phyloP scores from a whole-genome alignment of 2,329 filamentous ascomycete species.

The Ophiocordyceps camponoti-leonardi region DNA sequence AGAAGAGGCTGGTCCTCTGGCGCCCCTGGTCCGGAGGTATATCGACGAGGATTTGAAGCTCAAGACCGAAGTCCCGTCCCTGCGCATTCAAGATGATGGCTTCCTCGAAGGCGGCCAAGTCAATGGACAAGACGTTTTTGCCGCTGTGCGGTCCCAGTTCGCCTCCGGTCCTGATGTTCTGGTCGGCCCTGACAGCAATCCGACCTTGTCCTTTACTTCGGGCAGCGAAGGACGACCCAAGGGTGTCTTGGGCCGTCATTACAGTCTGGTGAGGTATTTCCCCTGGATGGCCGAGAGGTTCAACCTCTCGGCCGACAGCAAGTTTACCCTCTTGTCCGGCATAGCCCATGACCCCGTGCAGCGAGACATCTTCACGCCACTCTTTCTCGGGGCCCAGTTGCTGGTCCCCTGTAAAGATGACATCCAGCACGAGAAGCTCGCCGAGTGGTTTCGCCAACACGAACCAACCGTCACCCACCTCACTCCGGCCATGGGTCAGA shows the following conservation, averaged over 20 bases:
- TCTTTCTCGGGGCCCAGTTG: constrained; percentile 69
- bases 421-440: constrained; percentile 69
- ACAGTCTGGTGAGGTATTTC: constrained; percentile 71
- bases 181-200: constrained; percentile 72
- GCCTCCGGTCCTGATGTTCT: constrained; percentile 48
- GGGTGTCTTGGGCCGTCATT: constrained; percentile 78
- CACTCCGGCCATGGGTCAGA: constrained; percentile 93
- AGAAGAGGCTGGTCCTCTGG: constrained; percentile 28
- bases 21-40: constrained; percentile 37
- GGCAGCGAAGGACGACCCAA: constrained; percentile 70
- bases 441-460: constrained; percentile 73
- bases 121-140: constrained; percentile 51
- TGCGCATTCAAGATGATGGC: constrained; percentile 57
- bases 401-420: constrained; percentile 66
- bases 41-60: constrained; percentile 57
- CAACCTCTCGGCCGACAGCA: constrained; percentile 50
- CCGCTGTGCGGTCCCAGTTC: constrained; percentile 29
- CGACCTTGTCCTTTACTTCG: constrained; percentile 58
- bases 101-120: constrained; percentile 49
- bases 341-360: constrained; percentile 64
- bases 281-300: constrained; percentile 87
- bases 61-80: constrained; percentile 55
- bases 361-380: constrained; percentile 69
- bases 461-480: constrained; percentile 68
- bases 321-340: constrained; percentile 70